Evolutionary conservation across 768 basidiomycete species (phyloP).

Genomic region (Psilocybe cubensis): DNA sequence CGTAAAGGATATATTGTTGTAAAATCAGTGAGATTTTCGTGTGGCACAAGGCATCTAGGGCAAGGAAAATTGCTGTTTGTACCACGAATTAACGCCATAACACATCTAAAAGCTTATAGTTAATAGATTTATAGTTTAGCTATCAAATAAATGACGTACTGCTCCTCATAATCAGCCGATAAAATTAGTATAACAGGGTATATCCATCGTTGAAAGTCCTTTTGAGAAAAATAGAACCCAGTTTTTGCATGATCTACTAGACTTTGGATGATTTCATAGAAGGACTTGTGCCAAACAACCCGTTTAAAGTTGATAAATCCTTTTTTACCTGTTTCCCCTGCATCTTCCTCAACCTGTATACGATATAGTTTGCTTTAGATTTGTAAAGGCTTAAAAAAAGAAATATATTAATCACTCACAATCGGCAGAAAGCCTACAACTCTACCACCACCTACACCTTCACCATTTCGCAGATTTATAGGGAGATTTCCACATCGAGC

Average conservation of each 20-base stretch:
- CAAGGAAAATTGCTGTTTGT: constrained; percentile 32
- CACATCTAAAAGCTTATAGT: constrained; percentile 24
- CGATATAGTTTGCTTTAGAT: no score
- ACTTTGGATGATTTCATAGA: constrained; percentile 27
- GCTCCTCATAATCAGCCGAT: constrained; percentile 48
- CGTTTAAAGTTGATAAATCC: constrained; percentile 34
- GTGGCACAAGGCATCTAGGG: constrained; percentile 38
- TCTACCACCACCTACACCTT: constrained; percentile 32
- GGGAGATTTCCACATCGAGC: constrained; percentile 34
- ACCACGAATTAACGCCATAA: constrained; percentile 41
- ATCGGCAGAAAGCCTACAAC: constrained; percentile 42
- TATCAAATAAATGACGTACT: constrained; percentile 26
- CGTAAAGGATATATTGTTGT: constrained; percentile 14
- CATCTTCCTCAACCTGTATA: constrained; percentile 28
- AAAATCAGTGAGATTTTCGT: constrained; percentile 26
- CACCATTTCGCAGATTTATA: constrained; percentile 32
- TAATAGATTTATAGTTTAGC: background rate
- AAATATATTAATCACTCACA: constrained; percentile 24
- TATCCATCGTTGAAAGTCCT: constrained; percentile 23
- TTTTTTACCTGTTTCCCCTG: constrained; percentile 28
- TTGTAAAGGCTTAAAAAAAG: background rate
- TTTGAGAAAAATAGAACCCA: constrained; percentile 6
- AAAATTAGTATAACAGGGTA: constrained; percentile 37
- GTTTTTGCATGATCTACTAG: background rate
- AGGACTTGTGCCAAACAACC: constrained; percentile 38